phyloP scores from a whole-genome alignment of 805 yeast genomes.

The Candida tallmaniae region DNA sequence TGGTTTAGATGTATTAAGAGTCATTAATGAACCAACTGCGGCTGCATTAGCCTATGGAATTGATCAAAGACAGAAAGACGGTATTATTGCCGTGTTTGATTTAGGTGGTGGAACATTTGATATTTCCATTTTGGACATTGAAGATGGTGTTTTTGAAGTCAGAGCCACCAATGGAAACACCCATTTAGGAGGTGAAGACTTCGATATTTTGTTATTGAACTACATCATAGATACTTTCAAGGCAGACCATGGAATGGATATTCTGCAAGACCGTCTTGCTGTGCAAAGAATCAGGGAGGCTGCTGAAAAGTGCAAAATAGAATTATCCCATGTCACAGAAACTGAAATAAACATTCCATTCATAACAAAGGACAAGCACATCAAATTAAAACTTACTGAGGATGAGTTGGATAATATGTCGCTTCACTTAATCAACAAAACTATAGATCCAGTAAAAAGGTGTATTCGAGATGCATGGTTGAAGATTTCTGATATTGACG shows the following conservation, averaged over 20 bases:
- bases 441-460: conserved; percentile 68
- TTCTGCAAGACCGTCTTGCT: conserved; percentile 48
- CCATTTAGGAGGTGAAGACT: conserved; percentile 84
- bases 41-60: conserved; percentile 82
- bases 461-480: conserved; percentile 74
- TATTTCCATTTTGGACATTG: conserved; percentile 72
- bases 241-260: conserved; percentile 45
- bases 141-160: conserved; percentile 77
- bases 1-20: conserved; percentile 72
- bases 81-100: conserved; percentile 60
- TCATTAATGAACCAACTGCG: conserved; percentile 81
- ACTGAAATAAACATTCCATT: conserved; percentile 70
- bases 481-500: conserved; percentile 62
- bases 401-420: conserved; percentile 65
- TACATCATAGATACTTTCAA: conserved; percentile 57
- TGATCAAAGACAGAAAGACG: conserved; percentile 48
- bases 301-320: conserved; percentile 74
- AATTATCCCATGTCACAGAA: conserved; percentile 58
- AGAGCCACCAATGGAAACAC: conserved; percentile 82
- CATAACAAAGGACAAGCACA: conserved; percentile 56
- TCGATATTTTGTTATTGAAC: conserved; percentile 60
- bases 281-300: conserved; percentile 78
- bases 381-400: conserved; percentile 56
- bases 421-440: conserved; percentile 58
- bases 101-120: conserved; percentile 87